Evolutionary conservation across 108 stramenopile species (phyloP).

Genomic region (Conticribra guillardii): DNA sequence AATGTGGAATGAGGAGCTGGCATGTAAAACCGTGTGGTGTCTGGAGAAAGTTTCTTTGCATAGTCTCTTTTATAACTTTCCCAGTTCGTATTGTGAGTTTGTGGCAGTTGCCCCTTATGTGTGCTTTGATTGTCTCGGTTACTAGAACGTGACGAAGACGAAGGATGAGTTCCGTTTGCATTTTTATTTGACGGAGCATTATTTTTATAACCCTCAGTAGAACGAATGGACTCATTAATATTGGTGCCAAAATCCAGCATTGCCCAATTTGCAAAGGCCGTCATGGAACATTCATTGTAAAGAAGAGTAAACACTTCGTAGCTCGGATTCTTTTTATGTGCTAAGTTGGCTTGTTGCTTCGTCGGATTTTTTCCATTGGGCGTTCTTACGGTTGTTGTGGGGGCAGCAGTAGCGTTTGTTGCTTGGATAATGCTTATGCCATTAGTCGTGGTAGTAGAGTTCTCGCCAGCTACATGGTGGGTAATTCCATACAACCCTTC

Average conservation of each 20-base stretch:
- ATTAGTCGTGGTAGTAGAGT: no score
- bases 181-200: background rate
- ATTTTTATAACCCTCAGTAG: background rate
- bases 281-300: constrained; percentile 57
- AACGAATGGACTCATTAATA: background rate
- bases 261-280: constrained; percentile 53
- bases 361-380: background rate
- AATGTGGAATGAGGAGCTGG: constrained; percentile 28
- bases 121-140: no score
- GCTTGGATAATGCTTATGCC: no score
- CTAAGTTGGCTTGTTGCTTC: background rate
- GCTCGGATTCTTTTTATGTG: no score
- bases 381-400: background rate
- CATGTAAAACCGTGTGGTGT: constrained; percentile 6
- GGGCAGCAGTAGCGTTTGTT: no score
- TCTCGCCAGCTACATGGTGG: no score
- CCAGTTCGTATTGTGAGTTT: background rate
- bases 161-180: background rate
- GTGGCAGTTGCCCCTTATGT: background rate
- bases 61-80: constrained; percentile 19
- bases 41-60: background rate
- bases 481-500: no score
- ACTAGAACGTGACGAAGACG: no score
- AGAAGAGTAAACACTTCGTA: constrained; percentile 16
- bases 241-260: constrained; percentile 14